Evolutionary conservation across 2,329 filamentous ascomycete genomes (phyloP).

Genomic region (Diaporthe eres): DNA sequence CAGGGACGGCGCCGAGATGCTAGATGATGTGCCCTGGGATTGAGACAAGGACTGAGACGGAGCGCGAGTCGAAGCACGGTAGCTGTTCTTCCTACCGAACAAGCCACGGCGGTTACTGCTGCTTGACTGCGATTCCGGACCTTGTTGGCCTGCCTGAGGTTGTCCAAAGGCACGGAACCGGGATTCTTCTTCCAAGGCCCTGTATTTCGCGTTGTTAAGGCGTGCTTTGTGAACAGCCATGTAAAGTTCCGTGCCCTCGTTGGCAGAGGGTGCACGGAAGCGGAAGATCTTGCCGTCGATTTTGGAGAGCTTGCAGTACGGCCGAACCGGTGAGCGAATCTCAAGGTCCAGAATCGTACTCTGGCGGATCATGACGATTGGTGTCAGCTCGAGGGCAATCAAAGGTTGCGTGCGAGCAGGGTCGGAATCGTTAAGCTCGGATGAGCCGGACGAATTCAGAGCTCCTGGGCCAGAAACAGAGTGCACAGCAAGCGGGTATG

Average conservation of each 20-base stretch:
- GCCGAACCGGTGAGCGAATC: constrained; percentile 86
- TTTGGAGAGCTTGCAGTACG: constrained; percentile 77
- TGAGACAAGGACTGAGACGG: constrained; percentile 74
- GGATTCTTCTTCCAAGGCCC: constrained; percentile 74
- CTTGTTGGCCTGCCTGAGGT: constrained; percentile 62
- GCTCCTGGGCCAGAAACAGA: constrained; percentile 51
- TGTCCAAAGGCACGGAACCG: constrained; percentile 80
- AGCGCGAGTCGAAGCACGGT: constrained; percentile 73
- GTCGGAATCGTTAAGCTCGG: constrained; percentile 49
- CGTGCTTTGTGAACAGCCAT: constrained; percentile 88
- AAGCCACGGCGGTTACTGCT: constrained; percentile 67
- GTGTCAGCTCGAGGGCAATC: constrained; percentile 87
- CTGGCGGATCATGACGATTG: constrained; percentile 88
- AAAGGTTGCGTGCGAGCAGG: constrained; percentile 59
- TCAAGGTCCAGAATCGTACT: constrained; percentile 95
- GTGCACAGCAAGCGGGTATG: constrained; percentile 60
- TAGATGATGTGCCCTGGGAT: constrained; percentile 78
- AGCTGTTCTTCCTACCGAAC: constrained; percentile 76
- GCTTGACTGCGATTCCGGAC: constrained; percentile 59
- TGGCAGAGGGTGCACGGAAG: constrained; percentile 83
- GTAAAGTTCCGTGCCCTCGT: constrained; percentile 88
- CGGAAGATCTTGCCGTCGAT: constrained; percentile 83
- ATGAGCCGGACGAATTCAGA: constrained; percentile 52
- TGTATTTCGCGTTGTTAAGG: constrained; percentile 93
- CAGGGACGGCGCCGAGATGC: constrained; percentile 80